Evolutionary conservation across 306 rosid genomes (phyloP).

Genomic region (Prunus salicina): DNA sequence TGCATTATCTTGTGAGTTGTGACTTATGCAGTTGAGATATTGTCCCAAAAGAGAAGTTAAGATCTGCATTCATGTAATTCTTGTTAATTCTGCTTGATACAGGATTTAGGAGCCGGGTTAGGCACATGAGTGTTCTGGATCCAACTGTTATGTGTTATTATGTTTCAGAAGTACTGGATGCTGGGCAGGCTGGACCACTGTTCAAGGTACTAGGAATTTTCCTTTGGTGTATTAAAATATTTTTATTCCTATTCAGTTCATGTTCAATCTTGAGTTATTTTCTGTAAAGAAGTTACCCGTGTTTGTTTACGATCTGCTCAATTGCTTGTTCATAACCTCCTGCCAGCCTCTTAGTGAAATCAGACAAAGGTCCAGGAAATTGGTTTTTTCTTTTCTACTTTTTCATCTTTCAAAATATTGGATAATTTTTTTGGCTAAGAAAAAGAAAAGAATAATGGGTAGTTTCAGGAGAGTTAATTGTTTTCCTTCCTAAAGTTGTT

Average conservation of each 20-base stretch:
- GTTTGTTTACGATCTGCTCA: background rate
- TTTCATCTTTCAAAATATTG: background rate
- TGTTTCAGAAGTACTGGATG: slow-evolving; percentile 87
- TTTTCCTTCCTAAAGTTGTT: background rate
- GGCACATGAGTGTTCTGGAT: slow-evolving; percentile 70
- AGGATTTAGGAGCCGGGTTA: slow-evolving; percentile 94
- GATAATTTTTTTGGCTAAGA: background rate
- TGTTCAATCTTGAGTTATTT: background rate
- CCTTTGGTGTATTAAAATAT: background rate
- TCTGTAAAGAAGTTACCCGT: background rate
- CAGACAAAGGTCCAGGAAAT: background rate
- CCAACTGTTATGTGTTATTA: slow-evolving; percentile 74
- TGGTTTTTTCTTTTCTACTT: background rate
- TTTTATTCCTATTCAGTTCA: slow-evolving; percentile 10
- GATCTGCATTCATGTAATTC: slow-evolving; percentile 17
- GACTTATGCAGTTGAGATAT: background rate
- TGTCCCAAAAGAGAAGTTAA: background rate
- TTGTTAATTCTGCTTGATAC: slow-evolving; percentile 41
- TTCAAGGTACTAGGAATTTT: slow-evolving; percentile 70
- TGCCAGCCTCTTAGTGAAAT: background rate
- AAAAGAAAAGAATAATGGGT: too few species aligned
- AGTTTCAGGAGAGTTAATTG: background rate
- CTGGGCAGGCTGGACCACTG: slow-evolving; percentile 71
- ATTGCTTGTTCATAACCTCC: background rate
- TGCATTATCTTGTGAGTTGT: background rate